Conservation (phyloP, 768 basidiomycete species). For the Termitomyces sp. region DNA sequence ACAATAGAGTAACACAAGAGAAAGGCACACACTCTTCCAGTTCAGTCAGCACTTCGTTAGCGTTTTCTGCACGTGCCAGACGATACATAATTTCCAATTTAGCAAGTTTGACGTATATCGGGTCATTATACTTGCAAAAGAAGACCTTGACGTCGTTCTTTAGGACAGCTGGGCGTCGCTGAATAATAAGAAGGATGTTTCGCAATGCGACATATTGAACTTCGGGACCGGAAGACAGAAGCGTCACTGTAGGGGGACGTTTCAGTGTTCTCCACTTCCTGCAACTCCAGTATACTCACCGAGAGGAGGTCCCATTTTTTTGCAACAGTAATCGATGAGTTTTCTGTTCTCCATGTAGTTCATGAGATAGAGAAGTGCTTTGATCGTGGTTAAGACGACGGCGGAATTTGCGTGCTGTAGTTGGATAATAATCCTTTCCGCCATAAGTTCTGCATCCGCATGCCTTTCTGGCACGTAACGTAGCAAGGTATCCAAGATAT, state of each 20-base stretch:
- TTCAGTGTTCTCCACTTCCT: constrained; percentile 3
- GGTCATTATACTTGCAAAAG: constrained; percentile 99
- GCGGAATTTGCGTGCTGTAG: constrained; percentile 98
- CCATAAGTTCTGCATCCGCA: constrained; percentile 87
- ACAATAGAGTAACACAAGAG: background rate
- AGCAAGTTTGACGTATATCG: constrained; percentile 97
- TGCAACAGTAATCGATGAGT: constrained; percentile 85
- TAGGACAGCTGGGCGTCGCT: constrained; percentile 85
- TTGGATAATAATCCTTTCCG: constrained; percentile 91
- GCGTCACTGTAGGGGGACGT: constrained; percentile 54
- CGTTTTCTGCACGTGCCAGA: constrained; percentile 91
- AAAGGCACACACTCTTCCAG: constrained; percentile 72
- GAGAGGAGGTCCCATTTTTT: constrained; percentile 97
- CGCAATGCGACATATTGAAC: constrained; percentile 97
- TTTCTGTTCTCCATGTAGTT: constrained; percentile 95
- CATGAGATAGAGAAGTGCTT: constrained; percentile 93
- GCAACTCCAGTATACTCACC: constrained; percentile 41
- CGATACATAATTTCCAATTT: constrained; percentile 99
- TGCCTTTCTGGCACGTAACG: constrained; percentile 90
- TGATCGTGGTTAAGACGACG: constrained; percentile 98
- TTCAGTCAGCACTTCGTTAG: constrained; percentile 87
- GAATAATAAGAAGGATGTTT: constrained; percentile 96
- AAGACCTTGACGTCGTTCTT: constrained; percentile 98
- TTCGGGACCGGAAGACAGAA: constrained; percentile 95
- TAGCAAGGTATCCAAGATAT: constrained; percentile 90